These are phyloP conservation scores for Pestalotiopsis sp. DNA, from an alignment of 2,329 filamentous ascomycete genomes.

Conservation along the genomic window DNA sequence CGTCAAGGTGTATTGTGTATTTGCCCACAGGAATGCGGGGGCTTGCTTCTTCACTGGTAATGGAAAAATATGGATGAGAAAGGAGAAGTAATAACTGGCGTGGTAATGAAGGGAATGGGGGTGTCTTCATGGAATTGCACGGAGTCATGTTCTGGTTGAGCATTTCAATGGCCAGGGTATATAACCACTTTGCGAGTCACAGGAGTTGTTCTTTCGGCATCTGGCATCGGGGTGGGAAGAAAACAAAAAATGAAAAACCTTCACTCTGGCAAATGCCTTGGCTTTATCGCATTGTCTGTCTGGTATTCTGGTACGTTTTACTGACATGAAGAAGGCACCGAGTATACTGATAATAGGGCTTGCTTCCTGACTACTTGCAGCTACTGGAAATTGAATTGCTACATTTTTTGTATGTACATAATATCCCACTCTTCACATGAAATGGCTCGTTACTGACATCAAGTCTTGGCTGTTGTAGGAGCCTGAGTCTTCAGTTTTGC, in stretches of 20 bases:
- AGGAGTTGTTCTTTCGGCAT: slow-evolving; percentile 6
- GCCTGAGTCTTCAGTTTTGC: slow-evolving; percentile 5
- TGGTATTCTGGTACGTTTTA: too few species aligned
- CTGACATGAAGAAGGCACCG: too few species aligned
- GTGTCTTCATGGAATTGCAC: not conserved
- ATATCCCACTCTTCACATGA: too few species aligned
- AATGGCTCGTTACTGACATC: not conserved
- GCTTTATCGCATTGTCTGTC: too few species aligned
- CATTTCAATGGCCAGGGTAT: slow-evolving; percentile 1
- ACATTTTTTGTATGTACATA: too few species aligned
- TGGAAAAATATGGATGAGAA: not conserved
- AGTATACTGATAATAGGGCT: too few species aligned
- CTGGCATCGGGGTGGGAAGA: not conserved
- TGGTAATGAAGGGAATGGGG: not conserved
- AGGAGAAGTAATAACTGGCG: not conserved
- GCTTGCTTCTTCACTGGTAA: not conserved
- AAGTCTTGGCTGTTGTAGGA: not conserved
- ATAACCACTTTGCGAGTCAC: slow-evolving; percentile 4
- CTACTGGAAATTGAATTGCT: too few species aligned
- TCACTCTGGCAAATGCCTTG: not conserved
- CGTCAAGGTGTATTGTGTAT: not conserved
- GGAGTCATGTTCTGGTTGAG: not conserved
- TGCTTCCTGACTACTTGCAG: too few species aligned
- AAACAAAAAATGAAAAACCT: not conserved
- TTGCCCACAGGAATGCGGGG: not conserved